A percentile compares a stretch with the other conserved stretches of the same genome.
Conservation (phyloP, 768 basidiomycete genomes). For the Tulasnella sp. region DNA sequence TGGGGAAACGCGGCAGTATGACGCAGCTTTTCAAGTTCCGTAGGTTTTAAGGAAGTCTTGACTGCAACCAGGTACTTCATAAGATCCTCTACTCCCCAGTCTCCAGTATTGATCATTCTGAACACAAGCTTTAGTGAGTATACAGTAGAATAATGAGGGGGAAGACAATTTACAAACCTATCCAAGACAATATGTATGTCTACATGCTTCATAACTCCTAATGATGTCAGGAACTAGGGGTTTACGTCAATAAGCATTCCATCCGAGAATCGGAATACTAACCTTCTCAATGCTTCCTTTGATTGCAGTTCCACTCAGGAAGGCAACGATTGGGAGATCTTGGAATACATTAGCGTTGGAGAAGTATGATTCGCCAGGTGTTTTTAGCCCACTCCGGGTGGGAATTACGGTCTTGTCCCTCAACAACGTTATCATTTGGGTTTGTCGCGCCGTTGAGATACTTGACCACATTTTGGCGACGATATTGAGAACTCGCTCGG, state of each 20-base stretch:
- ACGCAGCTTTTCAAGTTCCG: constrained; percentile 43
- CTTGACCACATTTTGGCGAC: constrained; percentile 63
- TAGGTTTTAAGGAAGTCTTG: constrained; percentile 42
- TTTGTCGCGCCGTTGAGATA: constrained; percentile 36
- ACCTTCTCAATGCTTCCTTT: constrained; percentile 58
- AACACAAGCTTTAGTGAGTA: background rate
- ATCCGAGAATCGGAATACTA: background rate
- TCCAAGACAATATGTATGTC: constrained; percentile 90
- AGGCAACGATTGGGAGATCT: constrained; percentile 68
- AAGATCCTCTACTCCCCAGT: constrained; percentile 78
- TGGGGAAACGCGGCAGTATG: constrained; percentile 64
- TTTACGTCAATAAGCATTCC: no score
- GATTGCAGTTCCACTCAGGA: constrained; percentile 49
- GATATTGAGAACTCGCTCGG: constrained; percentile 61
- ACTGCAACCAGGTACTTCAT: constrained; percentile 81
- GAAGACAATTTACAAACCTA: constrained; percentile 36
- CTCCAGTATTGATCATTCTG: constrained; percentile 80
- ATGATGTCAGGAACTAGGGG: constrained; percentile 37
- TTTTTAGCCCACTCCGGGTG: constrained; percentile 57
- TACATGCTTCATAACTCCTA: constrained; percentile 85
- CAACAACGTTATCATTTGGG: constrained; percentile 40
- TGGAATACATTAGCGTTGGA: constrained; percentile 73
- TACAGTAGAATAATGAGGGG: background rate
- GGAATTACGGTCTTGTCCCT: constrained; percentile 49
- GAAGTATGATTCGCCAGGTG: constrained; percentile 68